phyloP scores from a whole-genome alignment of 208 protist genomes.

The Leishmania amazonensis region DNA sequence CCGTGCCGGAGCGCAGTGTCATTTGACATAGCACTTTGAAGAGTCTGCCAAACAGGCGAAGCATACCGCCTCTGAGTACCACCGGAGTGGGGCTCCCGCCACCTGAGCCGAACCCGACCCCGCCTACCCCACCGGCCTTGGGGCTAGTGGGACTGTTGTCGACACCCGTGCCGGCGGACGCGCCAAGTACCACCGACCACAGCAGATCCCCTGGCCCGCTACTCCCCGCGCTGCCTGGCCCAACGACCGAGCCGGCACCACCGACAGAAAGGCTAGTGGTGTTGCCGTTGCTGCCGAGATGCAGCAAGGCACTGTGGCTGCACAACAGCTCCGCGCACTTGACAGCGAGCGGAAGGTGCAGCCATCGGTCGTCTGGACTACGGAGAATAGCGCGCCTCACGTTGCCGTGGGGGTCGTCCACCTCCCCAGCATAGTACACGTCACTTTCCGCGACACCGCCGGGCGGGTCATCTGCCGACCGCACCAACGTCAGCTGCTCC shows the following conservation, averaged over 20 bases:
- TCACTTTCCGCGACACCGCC: background rate
- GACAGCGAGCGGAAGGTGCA: slow-evolving; percentile 71
- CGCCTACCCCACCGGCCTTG: slow-evolving; percentile 4
- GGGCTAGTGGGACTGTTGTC: background rate
- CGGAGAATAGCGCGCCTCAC: slow-evolving; percentile 33
- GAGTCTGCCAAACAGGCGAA: slow-evolving; percentile 82
- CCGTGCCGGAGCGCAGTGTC: slow-evolving; percentile 42
- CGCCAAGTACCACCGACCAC: slow-evolving; percentile 19
- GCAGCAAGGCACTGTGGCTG: slow-evolving; percentile 48
- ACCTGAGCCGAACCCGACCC: background rate
- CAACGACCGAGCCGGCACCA: slow-evolving; percentile 9
- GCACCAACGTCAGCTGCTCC: slow-evolving; percentile 44
- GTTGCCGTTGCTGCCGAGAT: slow-evolving; percentile 52
- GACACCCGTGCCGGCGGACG: slow-evolving; percentile 2
- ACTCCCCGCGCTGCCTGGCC: slow-evolving; percentile 13
- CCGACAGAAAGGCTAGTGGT: slow-evolving; percentile 11
- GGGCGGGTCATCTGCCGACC: background rate
- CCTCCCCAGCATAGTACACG: slow-evolving; percentile 20
- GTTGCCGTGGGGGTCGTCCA: slow-evolving; percentile 30
- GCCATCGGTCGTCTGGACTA: slow-evolving; percentile 72
- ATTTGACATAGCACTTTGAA: slow-evolving; percentile 67
- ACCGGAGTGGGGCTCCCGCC: background rate
- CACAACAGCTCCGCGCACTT: slow-evolving; percentile 68
- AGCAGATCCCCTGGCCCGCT: slow-evolving; percentile 20
- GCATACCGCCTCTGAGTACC: slow-evolving; percentile 58